A percentile compares a stretch with the other conserved stretches of the same genome.
These are phyloP conservation scores for Kappamyces sp. DNA, from an alignment of 192 early-diverging fungal genomes.

Conservation along the genomic window DNA sequence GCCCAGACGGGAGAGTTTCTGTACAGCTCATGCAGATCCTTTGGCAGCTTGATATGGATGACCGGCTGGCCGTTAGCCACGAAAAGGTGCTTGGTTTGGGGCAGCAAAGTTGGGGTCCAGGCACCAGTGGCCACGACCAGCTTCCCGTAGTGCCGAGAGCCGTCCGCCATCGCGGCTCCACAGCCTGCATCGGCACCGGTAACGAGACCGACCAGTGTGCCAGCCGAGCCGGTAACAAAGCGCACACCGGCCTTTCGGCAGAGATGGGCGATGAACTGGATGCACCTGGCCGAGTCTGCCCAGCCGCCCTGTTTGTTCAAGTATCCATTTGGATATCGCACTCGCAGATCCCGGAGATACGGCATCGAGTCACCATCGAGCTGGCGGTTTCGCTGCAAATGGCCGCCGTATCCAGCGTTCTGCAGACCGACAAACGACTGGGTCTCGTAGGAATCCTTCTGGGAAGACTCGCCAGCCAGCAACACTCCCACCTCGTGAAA, in stretches of 20 bases:
- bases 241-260: conserved; percentile 1
- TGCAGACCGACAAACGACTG: neutral
- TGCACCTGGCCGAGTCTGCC: conserved; percentile 13
- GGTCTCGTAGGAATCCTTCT: conserved; percentile 2
- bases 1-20: conserved; percentile 44
- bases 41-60: conserved; percentile 38
- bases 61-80: conserved; percentile 48
- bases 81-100: conserved; percentile 29
- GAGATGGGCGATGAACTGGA: conserved; percentile 4
- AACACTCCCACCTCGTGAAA: conserved; percentile 26
- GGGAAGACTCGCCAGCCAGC: neutral
- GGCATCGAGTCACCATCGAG: neutral
- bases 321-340: conserved; percentile 16
- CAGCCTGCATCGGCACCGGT: neutral
- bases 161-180: conserved; percentile 33
- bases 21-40: conserved; percentile 5
- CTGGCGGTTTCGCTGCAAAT: neutral
- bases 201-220: conserved; percentile 11
- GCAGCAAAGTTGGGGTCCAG: conserved; percentile 42
- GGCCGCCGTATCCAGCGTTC: neutral
- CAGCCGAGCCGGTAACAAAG: conserved; percentile 12
- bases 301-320: conserved; percentile 14
- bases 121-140: conserved; percentile 44
- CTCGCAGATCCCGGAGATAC: conserved; percentile 5
- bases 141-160: conserved; percentile 27